These are phyloP conservation scores for Wickerhamomyces kurtzmanii DNA, from an alignment of 805 yeast species.

Conservation along the genomic window DNA sequence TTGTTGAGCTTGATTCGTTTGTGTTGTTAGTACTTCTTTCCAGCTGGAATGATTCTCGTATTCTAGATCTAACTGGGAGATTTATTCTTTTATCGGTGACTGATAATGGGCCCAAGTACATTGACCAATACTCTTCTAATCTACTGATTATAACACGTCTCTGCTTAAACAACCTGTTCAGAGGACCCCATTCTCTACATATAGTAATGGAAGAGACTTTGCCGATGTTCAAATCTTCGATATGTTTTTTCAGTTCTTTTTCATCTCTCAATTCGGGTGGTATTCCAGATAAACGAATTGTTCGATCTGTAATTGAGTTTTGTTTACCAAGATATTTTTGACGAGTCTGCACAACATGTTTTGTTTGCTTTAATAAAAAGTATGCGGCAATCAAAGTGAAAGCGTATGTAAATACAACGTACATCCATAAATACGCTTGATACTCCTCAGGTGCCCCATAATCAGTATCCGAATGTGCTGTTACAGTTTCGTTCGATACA, in stretches of 20 bases:
- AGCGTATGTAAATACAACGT: slow-evolving; percentile 76
- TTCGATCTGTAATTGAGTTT: slow-evolving; percentile 84
- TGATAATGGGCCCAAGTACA: slow-evolving; percentile 39
- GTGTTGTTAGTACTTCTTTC: slow-evolving; percentile 5
- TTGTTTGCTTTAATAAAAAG: slow-evolving; percentile 59
- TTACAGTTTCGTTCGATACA: slow-evolving; percentile 1
- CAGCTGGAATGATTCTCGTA: slow-evolving; percentile 13
- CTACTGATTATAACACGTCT: slow-evolving; percentile 42
- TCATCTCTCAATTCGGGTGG: slow-evolving; percentile 75
- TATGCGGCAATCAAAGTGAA: slow-evolving; percentile 63
- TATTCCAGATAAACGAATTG: slow-evolving; percentile 80
- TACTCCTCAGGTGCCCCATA: slow-evolving; percentile 27
- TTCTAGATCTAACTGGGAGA: slow-evolving; percentile 13
- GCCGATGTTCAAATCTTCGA: slow-evolving; percentile 73
- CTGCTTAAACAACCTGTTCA: slow-evolving; percentile 55
- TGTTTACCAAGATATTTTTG: slow-evolving; percentile 80
- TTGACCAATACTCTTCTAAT: slow-evolving; percentile 67
- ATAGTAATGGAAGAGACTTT: slow-evolving; percentile 68
- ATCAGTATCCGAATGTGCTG: slow-evolving; percentile 15
- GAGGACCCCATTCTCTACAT: slow-evolving; percentile 78
- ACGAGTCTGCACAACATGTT: slow-evolving; percentile 63
- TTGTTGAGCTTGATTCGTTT: slow-evolving; percentile 1
- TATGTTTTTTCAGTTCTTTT: slow-evolving; percentile 58
- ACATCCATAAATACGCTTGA: slow-evolving; percentile 68
- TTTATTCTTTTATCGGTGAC: slow-evolving; percentile 8